Percentiles rank a stretch among this genome's conserved stretches.
These are phyloP conservation scores for Craspedostauros australis DNA, from an alignment of 108 stramenopile species.

Conservation along the genomic window DNA sequence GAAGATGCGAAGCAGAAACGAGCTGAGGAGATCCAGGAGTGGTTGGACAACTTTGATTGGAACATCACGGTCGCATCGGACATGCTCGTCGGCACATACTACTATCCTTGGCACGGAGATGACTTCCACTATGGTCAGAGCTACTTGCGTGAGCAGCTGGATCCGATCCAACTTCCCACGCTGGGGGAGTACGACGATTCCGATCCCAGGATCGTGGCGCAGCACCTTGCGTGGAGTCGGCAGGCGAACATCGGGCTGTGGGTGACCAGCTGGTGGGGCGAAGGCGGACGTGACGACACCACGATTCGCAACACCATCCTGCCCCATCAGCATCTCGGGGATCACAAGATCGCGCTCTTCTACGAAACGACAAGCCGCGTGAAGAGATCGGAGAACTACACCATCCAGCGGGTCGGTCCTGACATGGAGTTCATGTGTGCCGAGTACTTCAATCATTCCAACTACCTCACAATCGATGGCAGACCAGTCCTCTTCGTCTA, in stretches of 20 bases:
- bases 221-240: slow-evolving; percentile 39
- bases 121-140: slow-evolving; percentile 35
- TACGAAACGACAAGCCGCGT: slow-evolving; percentile 37
- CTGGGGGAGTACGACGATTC: slow-evolving; percentile 41
- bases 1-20: too few relatives aligned
- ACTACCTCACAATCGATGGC: slow-evolving; percentile 28
- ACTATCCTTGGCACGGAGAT: slow-evolving; percentile 41
- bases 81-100: slow-evolving; percentile 40
- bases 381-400: slow-evolving; percentile 9
- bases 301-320: slow-evolving; percentile 29
- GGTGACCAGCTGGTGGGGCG: slow-evolving; percentile 45
- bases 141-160: slow-evolving; percentile 27
- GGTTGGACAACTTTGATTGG: too few relatives aligned
- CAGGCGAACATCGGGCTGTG: slow-evolving; percentile 31
- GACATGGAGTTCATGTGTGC: slow-evolving; percentile 19
- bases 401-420: background rate
- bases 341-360: slow-evolving; percentile 30
- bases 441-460: slow-evolving; percentile 34
- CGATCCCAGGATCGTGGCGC: slow-evolving; percentile 22
- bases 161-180: slow-evolving; percentile 5
- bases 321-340: background rate
- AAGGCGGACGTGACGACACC: slow-evolving; percentile 10
- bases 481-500: slow-evolving; percentile 38
- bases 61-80: too few relatives aligned
- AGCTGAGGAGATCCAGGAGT: too few relatives aligned